phyloP scores from a whole-genome alignment of 176 grass and related monocot species.

The Musa beccarii region DNA sequence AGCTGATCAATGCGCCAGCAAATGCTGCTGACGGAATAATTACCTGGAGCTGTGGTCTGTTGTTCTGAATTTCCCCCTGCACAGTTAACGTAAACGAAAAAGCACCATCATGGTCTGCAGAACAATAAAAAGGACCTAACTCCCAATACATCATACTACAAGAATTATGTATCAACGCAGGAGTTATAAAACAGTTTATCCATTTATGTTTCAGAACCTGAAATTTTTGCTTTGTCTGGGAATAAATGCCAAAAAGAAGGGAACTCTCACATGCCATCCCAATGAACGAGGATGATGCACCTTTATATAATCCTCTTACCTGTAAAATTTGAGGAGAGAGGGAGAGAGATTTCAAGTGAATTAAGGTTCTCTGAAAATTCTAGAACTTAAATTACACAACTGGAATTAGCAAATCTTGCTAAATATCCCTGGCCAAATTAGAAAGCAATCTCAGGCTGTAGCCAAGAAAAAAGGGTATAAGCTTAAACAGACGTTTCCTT shows the following conservation, averaged over 20 bases:
- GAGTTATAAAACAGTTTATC: neutral
- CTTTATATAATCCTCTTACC: slow-evolving; percentile 84
- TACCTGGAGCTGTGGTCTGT: slow-evolving; percentile 59
- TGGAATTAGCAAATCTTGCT: neutral
- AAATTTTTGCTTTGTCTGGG: slow-evolving; percentile 64
- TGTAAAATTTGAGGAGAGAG: slow-evolving; percentile 37
- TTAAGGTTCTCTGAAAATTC: neutral
- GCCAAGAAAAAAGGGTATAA: too few species aligned
- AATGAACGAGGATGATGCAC: slow-evolving; percentile 89
- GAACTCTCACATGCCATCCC: slow-evolving; percentile 91
- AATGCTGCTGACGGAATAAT: slow-evolving; percentile 82
- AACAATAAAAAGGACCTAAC: neutral
- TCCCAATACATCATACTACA: neutral
- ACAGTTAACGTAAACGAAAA: slow-evolving; percentile 16
- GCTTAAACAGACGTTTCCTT: too few species aligned
- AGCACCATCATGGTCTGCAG: neutral
- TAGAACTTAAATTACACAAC: neutral
- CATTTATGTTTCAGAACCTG: slow-evolving; percentile 40
- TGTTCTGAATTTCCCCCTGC: slow-evolving; percentile 55
- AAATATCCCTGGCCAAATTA: neutral
- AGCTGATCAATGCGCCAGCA: slow-evolving; percentile 75
- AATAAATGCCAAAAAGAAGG: slow-evolving; percentile 85
- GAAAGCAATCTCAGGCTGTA: neutral
- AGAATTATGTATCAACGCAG: neutral
- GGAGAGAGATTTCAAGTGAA: neutral